These are phyloP conservation scores for Malus orientalis DNA, from an alignment of 306 rosid genomes.

Conservation along the genomic window DNA sequence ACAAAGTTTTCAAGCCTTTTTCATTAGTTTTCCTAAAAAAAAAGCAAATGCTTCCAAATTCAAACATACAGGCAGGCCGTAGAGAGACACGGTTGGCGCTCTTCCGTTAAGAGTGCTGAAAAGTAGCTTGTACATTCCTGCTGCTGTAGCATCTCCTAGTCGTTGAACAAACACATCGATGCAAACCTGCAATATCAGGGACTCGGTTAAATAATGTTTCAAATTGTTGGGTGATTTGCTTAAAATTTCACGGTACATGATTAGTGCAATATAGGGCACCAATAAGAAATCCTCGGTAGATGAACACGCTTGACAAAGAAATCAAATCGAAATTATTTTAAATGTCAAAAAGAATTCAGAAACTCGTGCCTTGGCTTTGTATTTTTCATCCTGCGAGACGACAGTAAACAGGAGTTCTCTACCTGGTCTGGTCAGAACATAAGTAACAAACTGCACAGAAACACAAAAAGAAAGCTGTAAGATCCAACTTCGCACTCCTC, in stretches of 20 bases:
- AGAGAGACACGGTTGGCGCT: conserved; percentile 60
- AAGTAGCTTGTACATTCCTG: conserved; percentile 85
- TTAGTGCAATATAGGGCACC: background rate
- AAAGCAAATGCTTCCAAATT: background rate
- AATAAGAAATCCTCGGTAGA: background rate
- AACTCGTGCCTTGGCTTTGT: conserved; percentile 76
- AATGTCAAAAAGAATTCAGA: conserved; percentile 9
- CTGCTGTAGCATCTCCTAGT: conserved; percentile 95
- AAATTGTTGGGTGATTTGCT: background rate
- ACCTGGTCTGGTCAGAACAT: conserved; percentile 92
- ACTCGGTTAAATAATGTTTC: background rate
- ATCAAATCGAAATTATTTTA: background rate
- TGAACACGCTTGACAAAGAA: background rate
- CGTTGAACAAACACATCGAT: conserved; percentile 91
- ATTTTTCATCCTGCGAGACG: conserved; percentile 95
- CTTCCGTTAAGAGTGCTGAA: conserved; percentile 49
- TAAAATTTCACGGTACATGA: background rate
- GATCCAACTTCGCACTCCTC: background rate
- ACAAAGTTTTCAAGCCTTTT: too few relatives aligned
- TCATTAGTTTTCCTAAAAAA: background rate
- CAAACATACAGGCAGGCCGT: conserved; percentile 70
- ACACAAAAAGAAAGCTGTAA: conserved; percentile 8
- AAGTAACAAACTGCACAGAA: conserved; percentile 66
- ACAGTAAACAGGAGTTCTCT: conserved; percentile 89
- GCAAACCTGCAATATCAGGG: conserved; percentile 55